Percentiles rank a stretch among this genome's conserved stretches.
phyloP scores from a whole-genome alignment of 768 basidiomycete genomes.

The Hypsizygus marmoreus region DNA sequence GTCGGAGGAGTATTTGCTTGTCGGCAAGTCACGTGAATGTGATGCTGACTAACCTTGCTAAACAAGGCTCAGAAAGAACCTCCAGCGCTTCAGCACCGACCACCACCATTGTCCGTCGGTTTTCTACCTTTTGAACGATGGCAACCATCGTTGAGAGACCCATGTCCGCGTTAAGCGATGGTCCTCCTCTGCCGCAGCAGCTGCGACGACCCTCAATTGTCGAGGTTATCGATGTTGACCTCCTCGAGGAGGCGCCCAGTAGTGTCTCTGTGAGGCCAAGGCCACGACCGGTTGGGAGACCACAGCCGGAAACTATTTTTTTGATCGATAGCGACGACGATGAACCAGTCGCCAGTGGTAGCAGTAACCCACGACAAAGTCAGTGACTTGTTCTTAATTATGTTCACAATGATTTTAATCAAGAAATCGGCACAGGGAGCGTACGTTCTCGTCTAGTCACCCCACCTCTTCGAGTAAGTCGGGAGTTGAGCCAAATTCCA shows the following conservation, averaged over 20 bases:
- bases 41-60: constrained; percentile 1
- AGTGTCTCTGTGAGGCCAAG: constrained; percentile 15
- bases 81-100: constrained; percentile 25
- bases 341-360: constrained; percentile 16
- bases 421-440: constrained; percentile 3
- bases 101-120: constrained; percentile 21
- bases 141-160: constrained; percentile 31
- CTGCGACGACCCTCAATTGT: constrained; percentile 26
- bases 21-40: constrained; percentile 1
- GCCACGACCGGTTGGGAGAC: constrained; percentile 7
- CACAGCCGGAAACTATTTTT: constrained; percentile 30
- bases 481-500: constrained; percentile 40
- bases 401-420: constrained; percentile 9
- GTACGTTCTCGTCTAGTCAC: constrained; percentile 32
- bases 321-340: constrained; percentile 44
- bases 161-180: constrained; percentile 23
- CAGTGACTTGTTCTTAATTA: constrained; percentile 5
- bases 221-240: constrained; percentile 50
- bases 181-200: constrained; percentile 16
- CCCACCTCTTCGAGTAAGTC: constrained; percentile 48
- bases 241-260: constrained; percentile 26
- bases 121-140: constrained; percentile 21
- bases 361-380: constrained; percentile 15
- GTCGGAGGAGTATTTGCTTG: too few species aligned
- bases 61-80: neutral